Evolutionary conservation across 2,329 filamentous ascomycete species (phyloP).

Genomic region (Fusarium tuaranense): DNA sequence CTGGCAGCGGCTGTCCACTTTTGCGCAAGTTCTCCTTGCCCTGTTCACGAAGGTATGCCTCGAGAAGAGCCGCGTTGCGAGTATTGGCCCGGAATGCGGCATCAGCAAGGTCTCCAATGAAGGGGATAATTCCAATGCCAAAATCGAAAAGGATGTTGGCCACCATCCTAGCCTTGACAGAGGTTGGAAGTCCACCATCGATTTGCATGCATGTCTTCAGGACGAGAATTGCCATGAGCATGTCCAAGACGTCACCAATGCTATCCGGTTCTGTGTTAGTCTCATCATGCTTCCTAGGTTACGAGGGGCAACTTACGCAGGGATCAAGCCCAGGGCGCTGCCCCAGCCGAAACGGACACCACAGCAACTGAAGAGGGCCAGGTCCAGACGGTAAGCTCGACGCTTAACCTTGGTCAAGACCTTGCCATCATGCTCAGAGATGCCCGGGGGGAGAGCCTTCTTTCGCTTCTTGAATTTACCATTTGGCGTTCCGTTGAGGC

Average conservation of each 20-base stretch:
- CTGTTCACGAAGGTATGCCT: conserved; percentile 75
- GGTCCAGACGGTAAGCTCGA: conserved; percentile 87
- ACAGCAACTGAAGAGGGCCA: conserved; percentile 83
- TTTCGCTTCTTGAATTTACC: conserved; percentile 85
- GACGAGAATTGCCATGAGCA: conserved; percentile 80
- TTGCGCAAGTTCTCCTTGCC: conserved; percentile 68
- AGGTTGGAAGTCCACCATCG: conserved; percentile 78
- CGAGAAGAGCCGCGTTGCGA: conserved; percentile 77
- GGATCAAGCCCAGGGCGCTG: conserved; percentile 85
- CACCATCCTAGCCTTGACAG: conserved; percentile 77
- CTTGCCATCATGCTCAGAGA: conserved; percentile 84
- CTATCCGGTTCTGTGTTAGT: conserved; percentile 54
- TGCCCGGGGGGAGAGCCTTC: conserved; percentile 85
- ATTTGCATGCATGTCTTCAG: conserved; percentile 78
- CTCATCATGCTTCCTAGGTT: background rate
- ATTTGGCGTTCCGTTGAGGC: conserved; percentile 71
- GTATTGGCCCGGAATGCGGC: conserved; percentile 81
- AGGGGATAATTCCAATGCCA: conserved; percentile 77
- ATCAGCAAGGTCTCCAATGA: conserved; percentile 81
- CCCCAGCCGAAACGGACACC: conserved; percentile 92
- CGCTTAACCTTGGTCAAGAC: conserved; percentile 89
- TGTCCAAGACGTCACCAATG: conserved; percentile 80
- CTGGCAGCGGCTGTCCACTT: conserved; percentile 59
- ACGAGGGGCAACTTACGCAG: conserved; percentile 69
- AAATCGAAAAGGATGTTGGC: conserved; percentile 84